phyloP scores from a whole-genome alignment of 1,284 basidiomycete species.

The Phellopilus nigrolimitatus region DNA sequence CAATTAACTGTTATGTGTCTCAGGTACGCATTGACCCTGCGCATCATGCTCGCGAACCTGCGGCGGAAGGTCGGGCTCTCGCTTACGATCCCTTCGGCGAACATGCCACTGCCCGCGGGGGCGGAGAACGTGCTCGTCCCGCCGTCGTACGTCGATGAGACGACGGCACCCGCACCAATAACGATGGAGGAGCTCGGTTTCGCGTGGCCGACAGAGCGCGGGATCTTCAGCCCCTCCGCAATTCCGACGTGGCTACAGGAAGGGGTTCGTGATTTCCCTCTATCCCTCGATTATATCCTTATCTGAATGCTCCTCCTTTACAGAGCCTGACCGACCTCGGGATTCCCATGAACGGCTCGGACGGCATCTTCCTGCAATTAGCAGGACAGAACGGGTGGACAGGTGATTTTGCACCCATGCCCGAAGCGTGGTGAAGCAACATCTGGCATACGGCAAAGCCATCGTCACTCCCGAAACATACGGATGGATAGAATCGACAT shows the following conservation, averaged over 20 bases:
- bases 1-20: constrained; percentile 4
- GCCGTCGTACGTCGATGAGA: constrained; percentile 51
- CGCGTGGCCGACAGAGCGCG: constrained; percentile 67
- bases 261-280: constrained; percentile 47
- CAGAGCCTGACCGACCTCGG: constrained; percentile 85
- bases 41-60: constrained; percentile 87
- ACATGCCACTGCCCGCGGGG: constrained; percentile 43
- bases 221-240: constrained; percentile 70
- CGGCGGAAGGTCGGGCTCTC: constrained; percentile 77
- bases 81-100: constrained; percentile 41
- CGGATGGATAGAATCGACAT: too few relatives aligned
- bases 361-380: constrained; percentile 82
- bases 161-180: constrained; percentile 54
- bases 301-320: constrained; percentile 1
- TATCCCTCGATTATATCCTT: constrained; percentile 16
- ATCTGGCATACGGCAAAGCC: too few relatives aligned
- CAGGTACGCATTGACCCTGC: constrained; percentile 82
- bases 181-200: constrained; percentile 81
- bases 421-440: constrained; percentile 79
- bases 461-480: too few relatives aligned
- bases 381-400: constrained; percentile 66
- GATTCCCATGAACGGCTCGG: constrained; percentile 82
- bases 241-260: constrained; percentile 82
- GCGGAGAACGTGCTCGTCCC: constrained; percentile 54
- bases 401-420: constrained; percentile 67